Evolutionary conservation across 176 grass and related monocot species (phyloP), one percentile per base, ranked within the genome.

Genomic region (Oryza australiensis): DNA sequence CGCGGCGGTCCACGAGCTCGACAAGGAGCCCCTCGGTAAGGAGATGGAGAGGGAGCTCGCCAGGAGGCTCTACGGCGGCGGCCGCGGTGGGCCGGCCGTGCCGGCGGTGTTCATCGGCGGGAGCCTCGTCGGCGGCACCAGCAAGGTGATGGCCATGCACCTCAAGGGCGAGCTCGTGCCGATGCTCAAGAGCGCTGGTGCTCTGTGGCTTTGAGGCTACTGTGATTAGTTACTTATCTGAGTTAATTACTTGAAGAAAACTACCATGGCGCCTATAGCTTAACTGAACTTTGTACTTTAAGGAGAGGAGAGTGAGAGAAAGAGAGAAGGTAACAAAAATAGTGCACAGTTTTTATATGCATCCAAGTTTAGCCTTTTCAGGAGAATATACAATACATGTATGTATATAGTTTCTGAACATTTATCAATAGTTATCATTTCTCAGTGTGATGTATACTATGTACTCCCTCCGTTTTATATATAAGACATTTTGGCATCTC

Each of bases 91-190:
- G 63, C 49, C 77, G 0, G 64, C 84, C 15, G 67, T 90, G 13
- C 88, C 84, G 1, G 79, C 74, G 26, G 84, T 90, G 62, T 90
- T 90, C 73, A 74, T 90, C 38, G 79, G 76, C 14, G 88, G 83
- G 68, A 63, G 15, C 28, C 48, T 86, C 32, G 74, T 86, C 14
- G 84, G 88, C 5, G 76, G 78, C 14, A 87, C 72, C 5, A 84
- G 66, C 27, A 69, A 20, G n/a, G 26, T 88, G 49, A 88, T 88
- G 86, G 72, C 86, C 27, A 74, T 83, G 37, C 86, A 88, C 53
- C 86, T 88, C 48, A 73, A 65, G 5, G 80, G 86, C 4, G 68
- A 88, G 51, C 77, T 79, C 13, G 51, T 88, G 64, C 73, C 86
- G 1, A 7, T 83, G 80, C 86, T 88, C 63, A 62, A n/a, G 7